Evolutionary conservation across 495 filamentous ascomycete genomes (phyloP).

Genomic region (Apodospora peruviana): DNA sequence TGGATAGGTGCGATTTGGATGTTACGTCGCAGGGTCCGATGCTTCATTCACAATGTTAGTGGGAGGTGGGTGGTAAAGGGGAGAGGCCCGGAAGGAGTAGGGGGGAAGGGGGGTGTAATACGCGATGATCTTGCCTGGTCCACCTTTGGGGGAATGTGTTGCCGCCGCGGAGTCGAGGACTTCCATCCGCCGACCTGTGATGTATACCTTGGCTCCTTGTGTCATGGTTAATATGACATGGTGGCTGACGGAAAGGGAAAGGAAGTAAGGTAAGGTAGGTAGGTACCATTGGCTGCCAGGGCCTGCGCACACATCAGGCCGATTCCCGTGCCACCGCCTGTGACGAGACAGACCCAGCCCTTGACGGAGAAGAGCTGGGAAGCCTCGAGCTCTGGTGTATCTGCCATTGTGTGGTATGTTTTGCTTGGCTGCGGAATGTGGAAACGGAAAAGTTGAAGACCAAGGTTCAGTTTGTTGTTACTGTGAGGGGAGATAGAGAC

Average conservation of each 20-base stretch:
- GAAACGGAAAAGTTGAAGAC: too few relatives aligned
- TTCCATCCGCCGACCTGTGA: slow-evolving; percentile 54
- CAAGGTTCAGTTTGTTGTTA: too few relatives aligned
- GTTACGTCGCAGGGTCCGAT: slow-evolving; percentile 53
- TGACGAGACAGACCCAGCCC: slow-evolving; percentile 53
- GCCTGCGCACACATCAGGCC: slow-evolving; percentile 59
- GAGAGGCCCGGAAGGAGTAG: neutral
- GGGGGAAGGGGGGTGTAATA: neutral
- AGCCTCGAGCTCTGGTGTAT: slow-evolving; percentile 30
- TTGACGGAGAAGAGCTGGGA: slow-evolving; percentile 47
- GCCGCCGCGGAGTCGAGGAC: slow-evolving; percentile 46
- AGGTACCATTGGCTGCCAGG: slow-evolving; percentile 48
- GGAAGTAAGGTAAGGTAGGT: too few relatives aligned
- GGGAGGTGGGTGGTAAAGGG: too few relatives aligned
- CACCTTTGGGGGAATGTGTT: slow-evolving; percentile 23
- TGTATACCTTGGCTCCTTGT: slow-evolving; percentile 58
- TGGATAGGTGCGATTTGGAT: slow-evolving; percentile 49
- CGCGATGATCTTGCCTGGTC: slow-evolving; percentile 27
- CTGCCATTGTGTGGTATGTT: too few relatives aligned
- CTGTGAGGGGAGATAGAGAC: too few relatives aligned
- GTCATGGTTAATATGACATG: neutral
- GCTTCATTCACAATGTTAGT: too few relatives aligned
- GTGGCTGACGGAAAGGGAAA: neutral
- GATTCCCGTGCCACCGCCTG: slow-evolving; percentile 54
- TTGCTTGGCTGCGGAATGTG: too few relatives aligned